These are phyloP conservation scores for Hanseniaspora uvarum DNA, from an alignment of 1,139 yeast species.

Conservation along the genomic window DNA sequence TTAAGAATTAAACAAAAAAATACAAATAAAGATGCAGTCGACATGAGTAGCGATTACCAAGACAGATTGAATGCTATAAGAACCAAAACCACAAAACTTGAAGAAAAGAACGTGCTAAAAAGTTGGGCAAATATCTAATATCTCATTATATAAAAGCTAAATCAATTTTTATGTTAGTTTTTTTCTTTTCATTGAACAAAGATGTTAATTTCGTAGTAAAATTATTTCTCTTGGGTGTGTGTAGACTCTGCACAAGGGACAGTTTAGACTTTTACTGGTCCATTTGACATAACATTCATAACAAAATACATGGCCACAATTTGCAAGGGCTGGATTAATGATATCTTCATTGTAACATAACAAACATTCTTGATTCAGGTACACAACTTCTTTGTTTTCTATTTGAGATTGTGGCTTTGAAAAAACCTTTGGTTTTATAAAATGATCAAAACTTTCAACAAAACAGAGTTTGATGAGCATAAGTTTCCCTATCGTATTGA, in stretches of 20 bases:
- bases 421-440: neutral
- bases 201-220: conserved; percentile 46
- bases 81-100: conserved; percentile 6
- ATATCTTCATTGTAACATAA: conserved; percentile 71
- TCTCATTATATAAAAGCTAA: no score
- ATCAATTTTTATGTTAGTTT: no score
- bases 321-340: conserved; percentile 68
- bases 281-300: conserved; percentile 87
- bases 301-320: conserved; percentile 89
- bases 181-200: no score
- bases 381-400: neutral
- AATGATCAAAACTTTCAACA: neutral
- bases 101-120: conserved; percentile 10
- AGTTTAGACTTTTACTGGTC: conserved; percentile 79
- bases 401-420: neutral
- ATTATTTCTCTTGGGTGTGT: conserved; percentile 66
- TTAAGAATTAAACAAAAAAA: conserved; percentile 11
- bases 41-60: conserved; percentile 7
- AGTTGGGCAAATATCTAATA: conserved; percentile 3
- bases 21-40: neutral
- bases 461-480: conserved; percentile 3
- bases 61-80: conserved; percentile 4
- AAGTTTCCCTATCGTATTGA: conserved; percentile 1
- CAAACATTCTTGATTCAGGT: conserved; percentile 43
- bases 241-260: conserved; percentile 79